Base-by-base conservation (phyloP, 169 alveolate genomes). In the Eimeria zaria region DNA sequence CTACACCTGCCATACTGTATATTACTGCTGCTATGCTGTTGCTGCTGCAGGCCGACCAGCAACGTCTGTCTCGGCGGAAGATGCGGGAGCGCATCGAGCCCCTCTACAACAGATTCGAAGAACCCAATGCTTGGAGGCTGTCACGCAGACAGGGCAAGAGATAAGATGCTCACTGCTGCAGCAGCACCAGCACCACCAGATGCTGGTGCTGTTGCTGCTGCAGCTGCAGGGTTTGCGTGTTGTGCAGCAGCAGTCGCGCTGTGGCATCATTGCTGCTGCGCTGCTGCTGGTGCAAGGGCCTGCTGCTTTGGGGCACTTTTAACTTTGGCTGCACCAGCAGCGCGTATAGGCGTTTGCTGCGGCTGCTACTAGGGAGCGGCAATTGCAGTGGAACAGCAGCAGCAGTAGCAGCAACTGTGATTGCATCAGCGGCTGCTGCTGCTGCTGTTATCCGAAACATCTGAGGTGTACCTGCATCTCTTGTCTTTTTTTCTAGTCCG, bases 61-160 rank as follows among this genome's bases (percentile, higher is more conserved):
- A 98, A 91, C 98, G 98, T 55, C 97, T 99, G 44, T 97, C 99
- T 83, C 98, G 98, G 97, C 97, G 98, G 73, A 99, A 99, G 98
- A 97, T 97, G 96, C 96, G 98, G 67, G 99, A 99, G 97, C 99
- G 99, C 88, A 98, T 99, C 51, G 99, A 99, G 95, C 99, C 99
- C 0, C 97, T 99, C 11, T 98, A 98, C 95, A 99, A 99, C 97
- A 98, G 99, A 71, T 99, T 97, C 96, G 99, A 99, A 97, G 99
- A 99, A 88, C 99, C 99, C 46, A 99, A 99, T 91, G 99, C 99
- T 11, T 99, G 99, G 99, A 97, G 99, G 91, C 97, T 99, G 30
- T 98, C 99, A 64, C 98, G 99, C 97, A 98, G 99, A 95, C 98
- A 98, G 97, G 99, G 99, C 81, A 98, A 98, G 97, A 39, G 73